Evolutionary conservation across 78 protist species (phyloP), one percentile per base, ranked within the genome.

Genomic region (Dictyostelium firmibasis): DNA sequence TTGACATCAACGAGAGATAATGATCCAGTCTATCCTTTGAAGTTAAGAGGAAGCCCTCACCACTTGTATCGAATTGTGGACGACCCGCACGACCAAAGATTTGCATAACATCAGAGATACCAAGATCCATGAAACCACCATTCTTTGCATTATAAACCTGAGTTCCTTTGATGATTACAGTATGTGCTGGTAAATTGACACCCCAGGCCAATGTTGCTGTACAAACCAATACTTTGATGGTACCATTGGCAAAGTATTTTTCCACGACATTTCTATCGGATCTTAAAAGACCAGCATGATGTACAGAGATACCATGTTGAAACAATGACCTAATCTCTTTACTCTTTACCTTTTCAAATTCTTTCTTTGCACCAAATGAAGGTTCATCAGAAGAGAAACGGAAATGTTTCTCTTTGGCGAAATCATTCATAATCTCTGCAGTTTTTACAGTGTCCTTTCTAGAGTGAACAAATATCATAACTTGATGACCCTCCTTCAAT

Each of bases 131-230:
- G 74, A 97, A 97, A 18, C 97, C 95, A 53, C 99, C 99, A 43
- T 81, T 67, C 77, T 85, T 84, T 16, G 97, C 41, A 74, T 98
- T 91, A 84, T 98, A 98, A 41, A 98, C 20, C 43, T 99, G 95
- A 14, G 99, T 99, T 29, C 99, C 99, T 82, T 97, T 97, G 92
- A 99, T 99, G 41, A 99, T 91, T 43, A 99, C 99, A 0, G 99
- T 95, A 74, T 98, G 99, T 2, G 99, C 99, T 6, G 99, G 99
- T 23, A 99, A 85, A 94, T 99, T 99, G 77, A 99, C 99, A 57
- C 99, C 99, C 99, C 99, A 99, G 14, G 99, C 99, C 1, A 99
- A 85, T 0, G 99, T 99, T 6, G 99, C 99, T 11, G 99, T 99
- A 85, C 98, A 98, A 35, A 78, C 69, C 41, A 99, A 85, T 57